A percentile compares a stretch with the other conserved stretches of the same genome.
These are phyloP conservation scores for Fraxinus velutina DNA, from an alignment of 305 asterid species.

Conservation along the genomic window DNA sequence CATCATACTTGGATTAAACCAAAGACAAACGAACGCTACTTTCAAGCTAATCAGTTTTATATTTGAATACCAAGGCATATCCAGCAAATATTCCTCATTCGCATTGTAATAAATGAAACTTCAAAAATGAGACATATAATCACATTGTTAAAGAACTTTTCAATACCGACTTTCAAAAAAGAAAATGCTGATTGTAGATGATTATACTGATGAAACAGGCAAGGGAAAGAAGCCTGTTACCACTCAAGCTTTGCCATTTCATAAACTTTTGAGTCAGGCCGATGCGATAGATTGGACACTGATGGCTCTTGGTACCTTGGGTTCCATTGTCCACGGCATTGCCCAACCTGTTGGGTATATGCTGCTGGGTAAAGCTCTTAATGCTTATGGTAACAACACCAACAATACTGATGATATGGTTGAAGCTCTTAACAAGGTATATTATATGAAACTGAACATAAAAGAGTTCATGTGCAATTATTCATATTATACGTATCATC, in stretches of 20 bases:
- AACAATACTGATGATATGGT: conserved; percentile 52
- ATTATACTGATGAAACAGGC: conserved; percentile 26
- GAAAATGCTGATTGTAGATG: conserved; percentile 25
- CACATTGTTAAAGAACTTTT: conserved; percentile 1
- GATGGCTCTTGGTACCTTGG: conserved; percentile 65
- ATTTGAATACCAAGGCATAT: conserved; percentile 36
- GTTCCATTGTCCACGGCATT: conserved; percentile 70
- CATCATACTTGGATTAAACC: neutral
- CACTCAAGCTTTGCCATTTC: conserved; percentile 39
- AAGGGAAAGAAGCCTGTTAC: conserved; percentile 18
- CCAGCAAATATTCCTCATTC: conserved; percentile 42
- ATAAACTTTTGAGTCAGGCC: conserved; percentile 59
- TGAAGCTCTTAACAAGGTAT: conserved; percentile 56
- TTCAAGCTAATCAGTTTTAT: conserved; percentile 13
- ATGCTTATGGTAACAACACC: conserved; percentile 65
- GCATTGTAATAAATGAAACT: conserved; percentile 24
- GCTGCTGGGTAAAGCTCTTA: conserved; percentile 68
- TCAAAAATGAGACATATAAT: conserved; percentile 5
- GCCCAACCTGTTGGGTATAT: conserved; percentile 74
- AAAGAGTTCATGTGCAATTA: neutral
- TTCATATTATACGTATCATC: neutral
- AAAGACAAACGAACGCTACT: conserved; percentile 5
- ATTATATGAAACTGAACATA: neutral
- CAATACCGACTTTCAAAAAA: conserved; percentile 18
- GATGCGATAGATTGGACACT: conserved; percentile 64